Evolutionary conservation across 2,329 filamentous ascomycete species (phyloP).

Genomic region (Cytospora piceae): DNA sequence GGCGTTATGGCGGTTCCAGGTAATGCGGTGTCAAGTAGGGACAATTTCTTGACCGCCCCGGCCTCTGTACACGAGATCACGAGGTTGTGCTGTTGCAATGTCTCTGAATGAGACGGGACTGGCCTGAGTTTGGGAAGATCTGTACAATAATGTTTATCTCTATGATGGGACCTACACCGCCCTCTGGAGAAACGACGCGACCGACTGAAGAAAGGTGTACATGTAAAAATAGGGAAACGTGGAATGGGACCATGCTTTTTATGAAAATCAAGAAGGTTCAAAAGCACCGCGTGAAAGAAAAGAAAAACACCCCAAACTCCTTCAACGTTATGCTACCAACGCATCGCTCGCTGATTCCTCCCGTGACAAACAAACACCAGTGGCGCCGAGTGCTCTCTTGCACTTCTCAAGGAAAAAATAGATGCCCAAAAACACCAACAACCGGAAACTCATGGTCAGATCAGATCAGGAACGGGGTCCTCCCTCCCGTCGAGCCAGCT

Average conservation of each 20-base stretch:
- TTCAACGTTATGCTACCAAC: not conserved
- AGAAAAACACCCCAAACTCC: not conserved
- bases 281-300: not conserved
- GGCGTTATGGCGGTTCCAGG: slow-evolving; percentile 6
- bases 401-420: not conserved
- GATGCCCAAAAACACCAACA: not conserved
- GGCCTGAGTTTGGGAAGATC: not conserved
- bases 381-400: not conserved
- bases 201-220: slow-evolving; percentile 11
- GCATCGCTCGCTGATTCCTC: not conserved
- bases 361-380: not conserved
- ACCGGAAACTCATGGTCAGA: not conserved
- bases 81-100: slow-evolving; percentile 5
- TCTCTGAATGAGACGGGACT: not conserved
- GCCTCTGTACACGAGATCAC: slow-evolving; percentile 12
- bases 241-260: slow-evolving; percentile 17
- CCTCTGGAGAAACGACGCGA: not conserved
- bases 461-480: slow-evolving; percentile 30
- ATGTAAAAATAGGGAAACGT: slow-evolving; percentile 14
- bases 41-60: not conserved
- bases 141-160: slow-evolving; percentile 24
- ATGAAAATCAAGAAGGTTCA: not conserved
- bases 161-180: not conserved
- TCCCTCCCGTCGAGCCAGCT: slow-evolving; percentile 57
- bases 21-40: not conserved